Evolutionary conservation across 2,329 filamentous ascomycete genomes (phyloP).

Genomic region (Pleomassaria siparia): DNA sequence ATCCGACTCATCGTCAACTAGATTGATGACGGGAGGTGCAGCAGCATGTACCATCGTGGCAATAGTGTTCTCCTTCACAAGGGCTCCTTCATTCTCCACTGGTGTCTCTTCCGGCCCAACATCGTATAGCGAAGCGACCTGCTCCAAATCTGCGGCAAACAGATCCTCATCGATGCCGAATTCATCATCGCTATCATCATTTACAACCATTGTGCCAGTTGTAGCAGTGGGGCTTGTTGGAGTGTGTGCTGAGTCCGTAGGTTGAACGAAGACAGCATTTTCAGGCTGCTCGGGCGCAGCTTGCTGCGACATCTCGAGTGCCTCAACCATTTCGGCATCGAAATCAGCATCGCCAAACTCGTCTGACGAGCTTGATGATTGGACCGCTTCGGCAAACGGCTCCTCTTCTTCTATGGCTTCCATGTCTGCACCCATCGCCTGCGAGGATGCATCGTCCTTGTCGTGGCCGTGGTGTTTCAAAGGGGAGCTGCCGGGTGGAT

Average conservation of each 20-base stretch:
- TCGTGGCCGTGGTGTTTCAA: conserved; percentile 27
- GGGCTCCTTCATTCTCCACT: conserved; percentile 5
- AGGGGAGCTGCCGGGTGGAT: conserved; percentile 29
- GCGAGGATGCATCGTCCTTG: conserved; percentile 9
- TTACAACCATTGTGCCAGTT: background rate
- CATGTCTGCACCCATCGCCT: background rate
- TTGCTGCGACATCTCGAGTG: conserved; percentile 26
- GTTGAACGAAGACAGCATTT: conserved; percentile 13
- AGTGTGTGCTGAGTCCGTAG: conserved; percentile 5
- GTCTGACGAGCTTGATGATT: conserved; percentile 31
- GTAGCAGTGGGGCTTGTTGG: background rate
- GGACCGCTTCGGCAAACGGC: conserved; percentile 2
- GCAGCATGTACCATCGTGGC: conserved; percentile 5
- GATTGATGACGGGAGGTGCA: conserved; percentile 22
- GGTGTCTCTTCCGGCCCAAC: conserved; percentile 34
- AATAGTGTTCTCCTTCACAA: conserved; percentile 1
- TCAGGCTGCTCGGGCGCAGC: conserved; percentile 7
- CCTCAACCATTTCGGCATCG: conserved; percentile 38
- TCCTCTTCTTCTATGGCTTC: conserved; percentile 1
- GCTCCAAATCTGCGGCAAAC: conserved; percentile 60
- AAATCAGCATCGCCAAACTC: conserved; percentile 41
- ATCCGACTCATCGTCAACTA: conserved; percentile 62
- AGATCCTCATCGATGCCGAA: conserved; percentile 52
- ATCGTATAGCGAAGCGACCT: conserved; percentile 59
- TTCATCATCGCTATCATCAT: conserved; percentile 43